phyloP scores from a whole-genome alignment of 2,329 filamentous ascomycete genomes.

The Ilyonectria destructans region DNA sequence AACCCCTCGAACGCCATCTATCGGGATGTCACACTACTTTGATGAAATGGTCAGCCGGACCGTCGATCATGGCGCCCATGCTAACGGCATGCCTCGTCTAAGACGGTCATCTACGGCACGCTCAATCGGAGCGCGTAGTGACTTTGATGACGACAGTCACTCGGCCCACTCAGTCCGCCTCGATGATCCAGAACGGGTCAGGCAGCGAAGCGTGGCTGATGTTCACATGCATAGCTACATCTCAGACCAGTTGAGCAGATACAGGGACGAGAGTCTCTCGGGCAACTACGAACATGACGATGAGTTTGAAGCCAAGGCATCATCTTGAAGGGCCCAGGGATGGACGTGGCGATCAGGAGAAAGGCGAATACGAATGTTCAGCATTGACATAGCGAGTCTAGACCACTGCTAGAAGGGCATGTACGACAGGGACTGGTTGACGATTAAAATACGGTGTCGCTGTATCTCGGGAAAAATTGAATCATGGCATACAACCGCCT shows the following conservation, averaged over 20 bases:
- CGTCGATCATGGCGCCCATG: slow-evolving; percentile 56
- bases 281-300: slow-evolving; percentile 56
- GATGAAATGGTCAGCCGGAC: slow-evolving; percentile 84
- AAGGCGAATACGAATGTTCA: slow-evolving; percentile 21
- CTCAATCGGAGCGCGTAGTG: slow-evolving; percentile 87
- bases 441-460: background rate
- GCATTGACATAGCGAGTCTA: slow-evolving; percentile 42
- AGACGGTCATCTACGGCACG: slow-evolving; percentile 87
- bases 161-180: slow-evolving; percentile 54
- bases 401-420: slow-evolving; percentile 18
- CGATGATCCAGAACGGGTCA: slow-evolving; percentile 61
- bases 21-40: slow-evolving; percentile 93
- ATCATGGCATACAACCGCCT: background rate
- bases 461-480: slow-evolving; percentile 5
- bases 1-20: slow-evolving; percentile 89
- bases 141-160: slow-evolving; percentile 71
- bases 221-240: slow-evolving; percentile 87
- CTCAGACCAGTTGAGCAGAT: slow-evolving; percentile 82
- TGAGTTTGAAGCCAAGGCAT: slow-evolving; percentile 64
- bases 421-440: slow-evolving; percentile 6
- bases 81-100: slow-evolving; percentile 67
- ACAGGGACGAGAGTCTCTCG: slow-evolving; percentile 61
- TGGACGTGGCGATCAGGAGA: slow-evolving; percentile 27
- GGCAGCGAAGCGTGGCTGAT: slow-evolving; percentile 71
- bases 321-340: slow-evolving; percentile 25